Evolutionary conservation across 73 alveolate genomes (phyloP).

Genomic region (Symbiodinium pilosum): DNA sequence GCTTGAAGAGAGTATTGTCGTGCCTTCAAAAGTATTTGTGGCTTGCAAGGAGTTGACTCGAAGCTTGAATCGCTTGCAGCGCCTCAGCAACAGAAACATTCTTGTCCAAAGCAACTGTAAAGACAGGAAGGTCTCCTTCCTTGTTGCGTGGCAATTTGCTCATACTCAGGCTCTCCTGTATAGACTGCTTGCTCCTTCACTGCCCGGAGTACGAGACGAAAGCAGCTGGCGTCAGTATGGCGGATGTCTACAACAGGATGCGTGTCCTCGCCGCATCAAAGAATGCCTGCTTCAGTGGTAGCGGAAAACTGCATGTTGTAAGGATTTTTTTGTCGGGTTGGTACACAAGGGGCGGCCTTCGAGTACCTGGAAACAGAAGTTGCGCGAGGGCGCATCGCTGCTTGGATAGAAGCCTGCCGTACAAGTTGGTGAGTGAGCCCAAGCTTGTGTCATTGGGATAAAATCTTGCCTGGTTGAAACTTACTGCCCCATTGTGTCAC

Average conservation of each 20-base stretch:
- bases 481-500: too few species aligned
- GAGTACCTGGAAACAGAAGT: conserved; percentile 50
- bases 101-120: too few species aligned
- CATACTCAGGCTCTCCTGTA: conserved; percentile 24
- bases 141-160: too few species aligned
- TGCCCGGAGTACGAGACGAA: conserved; percentile 90
- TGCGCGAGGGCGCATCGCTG: conserved; percentile 42
- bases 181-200: conserved; percentile 76
- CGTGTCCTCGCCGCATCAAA: conserved; percentile 3
- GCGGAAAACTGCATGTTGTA: not conserved
- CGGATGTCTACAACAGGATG: conserved; percentile 53
- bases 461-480: too few species aligned
- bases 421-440: too few species aligned
- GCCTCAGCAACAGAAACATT: not conserved
- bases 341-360: not conserved
- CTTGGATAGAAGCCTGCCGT: too few species aligned
- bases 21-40: not conserved
- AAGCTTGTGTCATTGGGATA: too few species aligned
- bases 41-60: conserved; percentile 58
- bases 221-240: conserved; percentile 55
- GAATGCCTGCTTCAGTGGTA: too few species aligned
- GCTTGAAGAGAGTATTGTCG: not conserved
- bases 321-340: not conserved
- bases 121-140: too few species aligned
- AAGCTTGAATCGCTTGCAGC: conserved; percentile 45